A percentile compares a stretch with the other conserved stretches of the same genome.
phyloP scores from a whole-genome alignment of 768 basidiomycete species.

The Boletus huronensis region DNA sequence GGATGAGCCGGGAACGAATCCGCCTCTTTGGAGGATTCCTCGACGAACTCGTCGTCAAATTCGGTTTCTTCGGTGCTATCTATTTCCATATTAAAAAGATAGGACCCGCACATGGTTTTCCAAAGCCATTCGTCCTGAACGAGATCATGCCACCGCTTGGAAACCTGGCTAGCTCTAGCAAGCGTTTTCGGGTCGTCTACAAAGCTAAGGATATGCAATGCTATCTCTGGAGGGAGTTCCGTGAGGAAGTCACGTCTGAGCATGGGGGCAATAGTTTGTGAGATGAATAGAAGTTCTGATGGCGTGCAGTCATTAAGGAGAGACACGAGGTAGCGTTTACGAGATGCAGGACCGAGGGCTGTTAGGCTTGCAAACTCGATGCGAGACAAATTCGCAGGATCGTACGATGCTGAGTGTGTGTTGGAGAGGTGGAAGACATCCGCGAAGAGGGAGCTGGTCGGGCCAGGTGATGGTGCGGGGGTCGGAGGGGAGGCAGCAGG shows the following conservation, averaged over 20 bases:
- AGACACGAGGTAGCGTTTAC: constrained; percentile 50
- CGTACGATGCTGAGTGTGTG: constrained; percentile 10
- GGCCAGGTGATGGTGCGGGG: constrained; percentile 55
- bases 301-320: constrained; percentile 54
- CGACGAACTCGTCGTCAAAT: constrained; percentile 23
- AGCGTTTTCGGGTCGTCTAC: constrained; percentile 75
- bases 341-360: constrained; percentile 37
- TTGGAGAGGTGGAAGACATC: constrained; percentile 21
- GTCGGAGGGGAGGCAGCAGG: constrained; percentile 58
- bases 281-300: constrained; percentile 63
- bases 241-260: constrained; percentile 59
- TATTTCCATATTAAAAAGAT: constrained; percentile 42
- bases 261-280: constrained; percentile 57
- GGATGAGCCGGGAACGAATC: constrained; percentile 33
- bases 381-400: constrained; percentile 27
- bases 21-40: constrained; percentile 35
- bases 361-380: constrained; percentile 32
- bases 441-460: constrained; percentile 49
- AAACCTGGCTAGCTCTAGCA: constrained; percentile 65
- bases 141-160: constrained; percentile 65
- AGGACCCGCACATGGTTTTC: constrained; percentile 66
- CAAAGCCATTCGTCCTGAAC: constrained; percentile 76
- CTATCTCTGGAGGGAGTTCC: constrained; percentile 66
- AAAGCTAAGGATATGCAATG: constrained; percentile 70
- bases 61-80: constrained; percentile 22